These are phyloP conservation scores for Mycena capillaripes DNA, from an alignment of 768 basidiomycete genomes.

Conservation along the genomic window DNA sequence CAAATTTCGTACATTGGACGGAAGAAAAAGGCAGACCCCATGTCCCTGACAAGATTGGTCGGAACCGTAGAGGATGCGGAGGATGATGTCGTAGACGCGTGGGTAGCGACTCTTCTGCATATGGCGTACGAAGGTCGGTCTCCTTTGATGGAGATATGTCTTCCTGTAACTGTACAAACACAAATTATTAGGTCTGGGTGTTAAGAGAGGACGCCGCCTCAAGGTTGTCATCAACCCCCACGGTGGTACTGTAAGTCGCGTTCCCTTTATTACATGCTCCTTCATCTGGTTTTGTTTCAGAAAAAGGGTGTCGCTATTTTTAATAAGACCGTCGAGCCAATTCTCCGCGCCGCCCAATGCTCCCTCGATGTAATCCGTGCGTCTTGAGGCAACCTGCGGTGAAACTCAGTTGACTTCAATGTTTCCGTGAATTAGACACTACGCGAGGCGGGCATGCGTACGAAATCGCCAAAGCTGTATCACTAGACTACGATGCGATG, in stretches of 20 bases:
- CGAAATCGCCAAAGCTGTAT: slow-evolving; percentile 70
- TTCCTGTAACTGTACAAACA: background rate
- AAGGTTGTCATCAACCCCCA: slow-evolving; percentile 85
- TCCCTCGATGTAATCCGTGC: slow-evolving; percentile 72
- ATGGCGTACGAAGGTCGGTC: slow-evolving; percentile 73
- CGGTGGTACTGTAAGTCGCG: slow-evolving; percentile 77
- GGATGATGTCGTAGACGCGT: slow-evolving; percentile 55
- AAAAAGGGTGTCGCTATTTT: slow-evolving; percentile 73
- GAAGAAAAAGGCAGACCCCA: slow-evolving; percentile 54
- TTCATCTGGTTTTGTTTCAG: slow-evolving; percentile 50
- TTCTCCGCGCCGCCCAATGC: slow-evolving; percentile 78
- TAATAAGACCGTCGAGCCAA: slow-evolving; percentile 73
- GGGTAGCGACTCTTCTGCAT: slow-evolving; percentile 68
- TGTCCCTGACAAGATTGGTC: slow-evolving; percentile 57
- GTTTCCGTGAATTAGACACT: slow-evolving; percentile 64
- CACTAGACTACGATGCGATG: slow-evolving; percentile 78
- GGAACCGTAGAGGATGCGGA: slow-evolving; percentile 57
- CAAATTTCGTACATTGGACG: slow-evolving; percentile 67
- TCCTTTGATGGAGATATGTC: background rate
- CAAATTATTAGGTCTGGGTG: slow-evolving; percentile 53
- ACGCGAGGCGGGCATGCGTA: slow-evolving; percentile 73
- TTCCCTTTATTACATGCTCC: slow-evolving; percentile 5
- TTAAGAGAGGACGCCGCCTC: slow-evolving; percentile 68
- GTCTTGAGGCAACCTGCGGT: slow-evolving; percentile 41
- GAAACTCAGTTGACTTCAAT: slow-evolving; percentile 6